Base-by-base conservation (phyloP, 805 yeast genomes). In the Wickerhamiella azymoides region DNA sequence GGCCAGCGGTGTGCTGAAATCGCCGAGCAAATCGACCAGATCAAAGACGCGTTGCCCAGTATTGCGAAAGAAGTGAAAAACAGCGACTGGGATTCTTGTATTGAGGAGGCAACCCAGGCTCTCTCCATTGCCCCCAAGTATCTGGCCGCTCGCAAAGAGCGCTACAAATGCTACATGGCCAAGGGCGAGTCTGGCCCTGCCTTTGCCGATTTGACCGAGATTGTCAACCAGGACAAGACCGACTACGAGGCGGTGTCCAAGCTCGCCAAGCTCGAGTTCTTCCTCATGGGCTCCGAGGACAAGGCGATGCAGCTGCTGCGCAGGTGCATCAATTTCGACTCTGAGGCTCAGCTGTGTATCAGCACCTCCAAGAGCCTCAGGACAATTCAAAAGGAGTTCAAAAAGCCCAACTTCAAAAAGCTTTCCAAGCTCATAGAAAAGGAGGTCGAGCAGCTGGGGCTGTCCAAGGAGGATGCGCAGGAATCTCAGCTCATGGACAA, bases 291-390 rank as follows among this genome's bases (percentile, higher is more conserved):
- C 33, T 74, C 76, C 36, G 74, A 70, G 48, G 73, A 73, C 13
- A 68, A 68, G 21, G 71, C 81, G 0, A 62, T 73, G 54, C 67
- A 61, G 48, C 67, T 69, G 35, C 66, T 79, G 21, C 73, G 79
- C 52, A 77, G 73, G 51, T 86, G 96, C 59, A 64, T 89, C 41
- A 77, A 81, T 46, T 70, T 76, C 38, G 89, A 89, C 60, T 82
- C 84, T 61, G 96, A 84, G 50, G 72, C 71, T 52, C 63, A 64
- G 24, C 64, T 62, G 2, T 85, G 94, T 60, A 75, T 77, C 53
- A 48, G 63, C 51, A 54, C 63, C 9, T 52, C 54, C 42, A 58
- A 54, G 49, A 47, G 48, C 45, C 52, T 61, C 25, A 52, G 62
- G 21, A 39, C 48, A 41, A 50, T 54, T 10, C 54, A 60, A 45